Evolutionary conservation across 1,284 basidiomycete genomes (phyloP), one percentile per base, ranked within the genome.

Genomic region (Singerocomus inundabilis): DNA sequence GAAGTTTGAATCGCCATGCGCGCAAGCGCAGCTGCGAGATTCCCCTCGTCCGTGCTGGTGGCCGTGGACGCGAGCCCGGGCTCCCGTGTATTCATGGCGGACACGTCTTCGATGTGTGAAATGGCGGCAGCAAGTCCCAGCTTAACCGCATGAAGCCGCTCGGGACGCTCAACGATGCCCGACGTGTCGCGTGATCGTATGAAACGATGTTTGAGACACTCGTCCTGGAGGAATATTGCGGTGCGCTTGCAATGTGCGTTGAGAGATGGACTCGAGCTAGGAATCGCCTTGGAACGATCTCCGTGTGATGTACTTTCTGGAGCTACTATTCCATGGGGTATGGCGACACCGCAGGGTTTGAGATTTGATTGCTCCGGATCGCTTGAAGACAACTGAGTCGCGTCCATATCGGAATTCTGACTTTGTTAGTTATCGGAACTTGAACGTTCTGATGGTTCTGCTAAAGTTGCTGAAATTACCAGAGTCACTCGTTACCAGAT

Each of bases 111-210:
- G 6, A 94, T 70, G 33, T 85, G 79, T 12, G 91, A 79, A 25
- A 89, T 75, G 0, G 88, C 89, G 4, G 87, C 86, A 2, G 91
- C 79, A 6, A 95, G 74, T 1, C 93, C 93, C 8, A 88, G 61
- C 51, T 85, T 82, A 39, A 95, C 81, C 0, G 93, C 92, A 39
- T 85, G 79, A 13, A 97, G 71, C n/a, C 93, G 81, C 67, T 95
- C 89, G 0, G 93, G 93, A n/a, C 91, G 79, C 65, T 97, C 93
- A 18, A 93, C 82, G 51, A 95, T 85, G 47, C 76, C 74, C 0
- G 86, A 89, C 2, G 76, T 75, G 59, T 91, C 84, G 48, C 79
- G 72, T 12, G 84, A 83, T 15, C 92, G 84, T 51, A 93, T 91
- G 63, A 84, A 95, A 44, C 77, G 79, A 67, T 97, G 93, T 47